Conservation (phyloP, 768 basidiomycete species). For the Steccherinum ochraceum region DNA sequence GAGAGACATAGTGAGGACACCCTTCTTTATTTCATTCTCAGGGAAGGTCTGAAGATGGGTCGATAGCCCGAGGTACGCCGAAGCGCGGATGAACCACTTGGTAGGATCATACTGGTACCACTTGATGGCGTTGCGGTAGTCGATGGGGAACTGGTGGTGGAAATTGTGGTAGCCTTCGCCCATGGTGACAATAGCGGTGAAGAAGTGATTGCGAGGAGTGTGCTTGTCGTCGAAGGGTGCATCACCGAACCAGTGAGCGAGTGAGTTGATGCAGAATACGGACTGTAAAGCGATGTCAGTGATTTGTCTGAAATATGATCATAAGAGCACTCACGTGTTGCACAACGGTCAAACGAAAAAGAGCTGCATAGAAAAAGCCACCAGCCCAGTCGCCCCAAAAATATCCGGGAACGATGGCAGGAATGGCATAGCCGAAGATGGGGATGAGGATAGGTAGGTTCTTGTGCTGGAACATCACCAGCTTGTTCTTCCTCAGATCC, state of each 20-base stretch:
- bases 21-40: conserved; percentile 81
- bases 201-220: conserved; percentile 41
- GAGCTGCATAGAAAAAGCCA: conserved; percentile 45
- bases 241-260: conserved; percentile 53
- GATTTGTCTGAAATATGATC: background rate
- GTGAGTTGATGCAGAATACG: conserved; percentile 53
- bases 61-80: conserved; percentile 62
- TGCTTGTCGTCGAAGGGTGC: conserved; percentile 52
- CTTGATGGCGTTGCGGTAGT: conserved; percentile 44
- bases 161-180: conserved; percentile 88
- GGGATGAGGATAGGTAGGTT: conserved; percentile 38
- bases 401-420: conserved; percentile 40
- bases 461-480: conserved; percentile 49
- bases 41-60: conserved; percentile 79
- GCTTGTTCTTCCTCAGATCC: conserved; percentile 38
- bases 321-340: conserved; percentile 38
- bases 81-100: conserved; percentile 75
- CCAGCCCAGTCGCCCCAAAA: conserved; percentile 50
- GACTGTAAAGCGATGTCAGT: conserved; percentile 23
- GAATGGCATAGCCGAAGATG: conserved; percentile 39
- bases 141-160: conserved; percentile 54
- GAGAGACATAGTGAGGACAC: conserved; percentile 77
- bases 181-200: conserved; percentile 49
- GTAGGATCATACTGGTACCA: conserved; percentile 74
- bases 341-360: conserved; percentile 40